Percentiles rank a stretch among this genome's conserved stretches.
Conservation (phyloP, 1,284 basidiomycete species). For the Puccinia novopanici region DNA sequence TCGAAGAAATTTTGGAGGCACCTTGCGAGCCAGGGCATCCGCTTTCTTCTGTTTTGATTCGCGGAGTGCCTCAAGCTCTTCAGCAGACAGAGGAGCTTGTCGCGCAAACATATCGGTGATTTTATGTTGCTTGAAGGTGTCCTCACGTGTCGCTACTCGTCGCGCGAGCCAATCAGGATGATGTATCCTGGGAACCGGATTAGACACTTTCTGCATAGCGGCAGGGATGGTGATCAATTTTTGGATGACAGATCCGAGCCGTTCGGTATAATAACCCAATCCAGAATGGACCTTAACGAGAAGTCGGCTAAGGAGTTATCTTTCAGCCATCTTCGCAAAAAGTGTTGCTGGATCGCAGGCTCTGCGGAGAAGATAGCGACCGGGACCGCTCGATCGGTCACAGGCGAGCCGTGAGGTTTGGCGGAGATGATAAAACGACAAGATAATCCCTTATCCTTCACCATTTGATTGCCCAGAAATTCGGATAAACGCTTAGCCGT, state of each 20-base stretch:
- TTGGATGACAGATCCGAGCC: slow-evolving; percentile 95
- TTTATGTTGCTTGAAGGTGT: slow-evolving; percentile 98
- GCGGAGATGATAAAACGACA: slow-evolving; percentile 99
- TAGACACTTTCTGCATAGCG: slow-evolving; percentile 94
- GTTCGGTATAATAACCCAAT: slow-evolving; percentile 98
- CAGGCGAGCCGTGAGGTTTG: slow-evolving; percentile 87
- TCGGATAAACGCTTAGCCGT: slow-evolving; percentile 93
- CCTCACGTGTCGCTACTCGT: slow-evolving; percentile 81
- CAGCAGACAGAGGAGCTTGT: slow-evolving; percentile 56
- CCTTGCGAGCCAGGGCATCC: slow-evolving; percentile 59
- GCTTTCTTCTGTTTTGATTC: slow-evolving; percentile 46
- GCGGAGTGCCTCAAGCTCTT: slow-evolving; percentile 45
- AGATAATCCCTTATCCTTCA: slow-evolving; percentile 97
- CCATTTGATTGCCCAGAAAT: slow-evolving; percentile 97
- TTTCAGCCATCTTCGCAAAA: slow-evolving; percentile 94
- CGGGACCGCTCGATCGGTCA: slow-evolving; percentile 94
- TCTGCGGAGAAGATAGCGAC: slow-evolving; percentile 99
- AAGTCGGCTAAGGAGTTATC: slow-evolving; percentile 85
- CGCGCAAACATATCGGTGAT: slow-evolving; percentile 89
- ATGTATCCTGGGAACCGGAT: slow-evolving; percentile 90
- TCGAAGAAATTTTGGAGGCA: slow-evolving; percentile 51
- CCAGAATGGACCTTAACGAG: slow-evolving; percentile 89
- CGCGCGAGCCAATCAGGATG: slow-evolving; percentile 98
- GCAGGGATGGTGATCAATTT: slow-evolving; percentile 99
- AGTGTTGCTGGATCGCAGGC: slow-evolving; percentile 81